Base-by-base conservation (phyloP, 352 stramenopile species). In the Phytophthora sojae region DNA sequence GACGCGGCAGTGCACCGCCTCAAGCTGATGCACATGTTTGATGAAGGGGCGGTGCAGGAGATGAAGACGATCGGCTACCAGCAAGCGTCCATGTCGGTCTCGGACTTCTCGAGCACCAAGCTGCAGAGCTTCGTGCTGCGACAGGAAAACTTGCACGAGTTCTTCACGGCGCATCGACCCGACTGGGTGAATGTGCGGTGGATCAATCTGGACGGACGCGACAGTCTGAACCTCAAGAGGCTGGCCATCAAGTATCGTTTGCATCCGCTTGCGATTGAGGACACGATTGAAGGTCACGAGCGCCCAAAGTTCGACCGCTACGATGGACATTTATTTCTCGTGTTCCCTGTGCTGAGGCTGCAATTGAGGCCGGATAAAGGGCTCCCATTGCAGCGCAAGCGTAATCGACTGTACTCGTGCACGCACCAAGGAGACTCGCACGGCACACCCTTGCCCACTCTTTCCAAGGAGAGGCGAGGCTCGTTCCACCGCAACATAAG, bases 231-330 rank as follows among this genome's bases (percentile, higher is more conserved):
- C 51, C 86, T 97, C 53, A 96, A 95, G 68, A 81, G 88, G 23
- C 73, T 96, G 25, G 89, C 90, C 53, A 96, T 97, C 75, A 97
- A 96, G 76, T 94, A 96, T 69, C 81, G 86, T 19, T 72, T 97
- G 7, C 90, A 97, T 54, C 90, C 90, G 15, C 78, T 97, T 0
- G 90, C 89, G 2, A 86, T 97, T 19, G 90, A 97, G 61, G 90
- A 97, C 63, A 95, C 84, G 21, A 89, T 97, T 25, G 86, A 96
- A 64, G 87, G 92, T n/a, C 86, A 94, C 64, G 86, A 96, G 64
- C 85, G 89, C 3, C 88, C 90, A 9, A 97, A 97, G 54, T 92
- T 96, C 47, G 90, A 96, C 69, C 82, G 85, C 49, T 96, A 95
- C 55, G 86, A 96, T 30, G 88, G 80, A 15, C 90, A 97, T 63